Evolutionary conservation across 306 rosid genomes (phyloP).

Genomic region (Cucurbita argyrosperma): DNA sequence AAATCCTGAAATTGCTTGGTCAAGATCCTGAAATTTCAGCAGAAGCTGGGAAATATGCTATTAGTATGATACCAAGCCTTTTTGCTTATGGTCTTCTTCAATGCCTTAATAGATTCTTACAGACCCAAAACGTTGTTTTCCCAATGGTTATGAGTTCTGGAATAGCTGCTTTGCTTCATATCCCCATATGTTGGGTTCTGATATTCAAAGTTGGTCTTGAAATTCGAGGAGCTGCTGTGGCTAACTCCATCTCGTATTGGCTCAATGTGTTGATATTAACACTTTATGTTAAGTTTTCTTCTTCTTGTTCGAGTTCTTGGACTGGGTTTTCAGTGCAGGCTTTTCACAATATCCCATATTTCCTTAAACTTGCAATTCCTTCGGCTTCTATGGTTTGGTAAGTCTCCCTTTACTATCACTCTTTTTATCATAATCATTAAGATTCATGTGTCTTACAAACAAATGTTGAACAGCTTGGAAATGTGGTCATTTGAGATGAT

Average conservation of each 20-base stretch:
- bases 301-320: slow-evolving; percentile 50
- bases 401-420: slow-evolving; percentile 5
- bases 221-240: slow-evolving; percentile 49
- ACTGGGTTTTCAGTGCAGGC: slow-evolving; percentile 48
- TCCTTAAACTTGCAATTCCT: slow-evolving; percentile 46
- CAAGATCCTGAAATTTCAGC: slow-evolving; percentile 40
- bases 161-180: slow-evolving; percentile 24
- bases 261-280: slow-evolving; percentile 26
- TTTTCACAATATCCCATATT: slow-evolving; percentile 22
- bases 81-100: slow-evolving; percentile 40
- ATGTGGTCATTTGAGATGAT: slow-evolving; percentile 51
- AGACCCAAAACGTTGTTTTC: slow-evolving; percentile 50
- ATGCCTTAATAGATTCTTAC: slow-evolving; percentile 47
- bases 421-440: not conserved
- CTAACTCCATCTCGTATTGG: slow-evolving; percentile 48
- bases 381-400: slow-evolving; percentile 68
- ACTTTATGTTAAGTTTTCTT: slow-evolving; percentile 36
- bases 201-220: slow-evolving; percentile 45
- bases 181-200: slow-evolving; percentile 38
- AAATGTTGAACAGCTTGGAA: slow-evolving; percentile 34
- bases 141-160: slow-evolving; percentile 52
- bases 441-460: not conserved
- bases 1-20: slow-evolving; percentile 25
- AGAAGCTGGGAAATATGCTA: slow-evolving; percentile 38
- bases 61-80: slow-evolving; percentile 47